Evolutionary conservation across 768 basidiomycete species (phyloP), one percentile per base, ranked within the genome.

Genomic region (Pulveroboletus frians): DNA sequence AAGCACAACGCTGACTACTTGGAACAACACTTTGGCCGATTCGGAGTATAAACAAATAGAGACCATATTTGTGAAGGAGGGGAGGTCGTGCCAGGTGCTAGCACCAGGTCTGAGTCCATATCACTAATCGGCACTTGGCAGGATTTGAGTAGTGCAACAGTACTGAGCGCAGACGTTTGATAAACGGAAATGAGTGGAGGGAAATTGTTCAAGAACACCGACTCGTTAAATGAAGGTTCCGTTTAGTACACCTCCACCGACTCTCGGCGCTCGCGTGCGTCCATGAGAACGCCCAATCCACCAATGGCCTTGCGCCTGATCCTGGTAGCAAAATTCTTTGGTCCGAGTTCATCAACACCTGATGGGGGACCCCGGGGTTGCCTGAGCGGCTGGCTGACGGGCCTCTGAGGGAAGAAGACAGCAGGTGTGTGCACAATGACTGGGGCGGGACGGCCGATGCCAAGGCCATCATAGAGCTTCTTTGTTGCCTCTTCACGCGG

Each of bases 361-460:
- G 86, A 86, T 38, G 91, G 91, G 49, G 91, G 91, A 59, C 91
- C 91, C 50, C 83, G 80, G 60, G 91, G 91, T 73, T 92, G 91
- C 68, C 91, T 83, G 46, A 83, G 75, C 52, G 87, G 85, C 62
- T 84, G 82, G 66, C 82, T 86, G 53, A 73, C 74, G 69, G 84
- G 62, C 75, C 82, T 79, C 46, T 72, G 72, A 27, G 72, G 69
- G 47, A 66, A 65, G 73, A 48, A 61, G 46, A 61, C 43, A 51
- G 39, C 53, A 48, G 48, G 43, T 2, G 51, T 14, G 43, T 57
- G 57, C 26, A 60, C 56, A 30, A 61, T 51, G 30, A 53, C 48
- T 23, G 83, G 76, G 27, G 70, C 72, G 23, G 86, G 79, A 50
- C 88, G 79, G 34, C 88, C 87, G 47, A 92, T 80, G n/a, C 90